A percentile compares a stretch with the other conserved stretches of the same genome.
These are phyloP conservation scores for Rossbeevera mucosa DNA, from an alignment of 768 basidiomycete species.

Conservation along the genomic window DNA sequence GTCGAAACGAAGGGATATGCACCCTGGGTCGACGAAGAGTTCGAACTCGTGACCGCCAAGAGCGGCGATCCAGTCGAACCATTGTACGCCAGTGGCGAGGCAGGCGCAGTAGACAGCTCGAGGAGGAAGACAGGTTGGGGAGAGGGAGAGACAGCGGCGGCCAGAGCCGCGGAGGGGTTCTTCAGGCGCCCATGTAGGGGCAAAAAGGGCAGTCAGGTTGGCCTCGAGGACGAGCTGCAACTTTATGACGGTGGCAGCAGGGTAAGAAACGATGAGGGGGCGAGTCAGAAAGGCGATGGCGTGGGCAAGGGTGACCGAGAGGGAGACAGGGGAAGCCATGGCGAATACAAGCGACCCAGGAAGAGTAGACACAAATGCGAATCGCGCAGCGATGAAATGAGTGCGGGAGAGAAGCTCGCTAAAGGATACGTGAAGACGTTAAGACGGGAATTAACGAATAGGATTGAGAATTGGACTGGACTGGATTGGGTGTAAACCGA, in stretches of 20 bases:
- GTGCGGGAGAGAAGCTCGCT: constrained; percentile 23
- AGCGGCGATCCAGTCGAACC: constrained; percentile 74
- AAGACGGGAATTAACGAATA: constrained; percentile 11
- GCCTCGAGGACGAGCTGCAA: constrained; percentile 69
- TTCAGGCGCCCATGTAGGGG: constrained; percentile 58
- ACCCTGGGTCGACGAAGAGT: constrained; percentile 77
- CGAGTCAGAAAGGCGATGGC: constrained; percentile 70
- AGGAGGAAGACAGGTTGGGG: constrained; percentile 65
- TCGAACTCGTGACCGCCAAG: constrained; percentile 72
- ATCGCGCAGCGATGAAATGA: constrained; percentile 32
- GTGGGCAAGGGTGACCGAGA: constrained; percentile 67
- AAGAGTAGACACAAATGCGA: constrained; percentile 15
- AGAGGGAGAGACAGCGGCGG: constrained; percentile 70
- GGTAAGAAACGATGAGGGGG: constrained; percentile 53
- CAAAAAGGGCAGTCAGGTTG: constrained; percentile 66
- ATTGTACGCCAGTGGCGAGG: constrained; percentile 63
- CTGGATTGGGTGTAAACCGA: constrained; percentile 14
- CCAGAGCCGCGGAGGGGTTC: constrained; percentile 67
- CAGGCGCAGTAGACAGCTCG: constrained; percentile 69
- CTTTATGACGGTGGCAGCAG: constrained; percentile 59
- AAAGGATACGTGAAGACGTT: constrained; percentile 26
- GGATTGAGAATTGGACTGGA: constrained; percentile 25
- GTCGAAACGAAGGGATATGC: constrained; percentile 62
- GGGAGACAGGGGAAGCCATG: constrained; percentile 39
- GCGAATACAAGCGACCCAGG: constrained; percentile 7